Percentiles rank a stretch among this genome's conserved stretches.
Conservation (phyloP, 2,329 filamentous ascomycete genomes). For the Hysterium pulicare region DNA sequence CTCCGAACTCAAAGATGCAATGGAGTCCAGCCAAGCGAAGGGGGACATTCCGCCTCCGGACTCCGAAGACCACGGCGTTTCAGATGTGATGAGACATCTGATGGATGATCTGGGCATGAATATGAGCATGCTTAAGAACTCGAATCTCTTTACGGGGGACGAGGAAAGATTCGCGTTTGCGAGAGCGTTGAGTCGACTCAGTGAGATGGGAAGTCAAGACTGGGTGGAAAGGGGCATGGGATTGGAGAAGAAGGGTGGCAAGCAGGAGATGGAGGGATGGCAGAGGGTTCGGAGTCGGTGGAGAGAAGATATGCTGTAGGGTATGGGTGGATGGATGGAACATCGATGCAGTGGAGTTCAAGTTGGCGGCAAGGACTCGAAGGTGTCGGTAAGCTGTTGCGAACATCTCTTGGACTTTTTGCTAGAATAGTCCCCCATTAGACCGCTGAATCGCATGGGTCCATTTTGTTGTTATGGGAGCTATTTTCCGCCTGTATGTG, state of each 20-base stretch:
- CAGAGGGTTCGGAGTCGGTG: conserved; percentile 63
- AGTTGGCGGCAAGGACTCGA: too few species aligned
- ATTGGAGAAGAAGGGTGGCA: conserved; percentile 62
- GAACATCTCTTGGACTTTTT: too few species aligned
- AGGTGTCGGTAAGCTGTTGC: too few species aligned
- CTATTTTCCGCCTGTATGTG: conserved; percentile 45
- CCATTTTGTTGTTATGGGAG: too few species aligned
- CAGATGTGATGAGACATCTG: conserved; percentile 71
- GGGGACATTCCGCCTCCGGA: conserved; percentile 40
- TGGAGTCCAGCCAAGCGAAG: conserved; percentile 39
- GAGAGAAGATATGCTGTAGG: conserved; percentile 45
- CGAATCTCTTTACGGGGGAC: conserved; percentile 84
- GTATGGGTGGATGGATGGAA: too few species aligned
- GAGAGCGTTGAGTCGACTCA: conserved; percentile 75
- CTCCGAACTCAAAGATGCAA: conserved; percentile 43
- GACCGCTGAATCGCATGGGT: too few species aligned
- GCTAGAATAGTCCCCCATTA: too few species aligned
- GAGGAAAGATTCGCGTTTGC: conserved; percentile 97
- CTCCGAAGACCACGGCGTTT: conserved; percentile 51
- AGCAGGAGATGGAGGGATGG: conserved; percentile 64
- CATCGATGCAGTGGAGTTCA: too few species aligned
- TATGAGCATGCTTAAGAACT: conserved; percentile 79
- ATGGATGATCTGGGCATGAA: conserved; percentile 87
- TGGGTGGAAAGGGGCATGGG: conserved; percentile 83
- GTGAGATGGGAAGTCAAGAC: conserved; percentile 89